Conservation (phyloP, 768 basidiomycete species). For the Mycena sanguinolenta region DNA sequence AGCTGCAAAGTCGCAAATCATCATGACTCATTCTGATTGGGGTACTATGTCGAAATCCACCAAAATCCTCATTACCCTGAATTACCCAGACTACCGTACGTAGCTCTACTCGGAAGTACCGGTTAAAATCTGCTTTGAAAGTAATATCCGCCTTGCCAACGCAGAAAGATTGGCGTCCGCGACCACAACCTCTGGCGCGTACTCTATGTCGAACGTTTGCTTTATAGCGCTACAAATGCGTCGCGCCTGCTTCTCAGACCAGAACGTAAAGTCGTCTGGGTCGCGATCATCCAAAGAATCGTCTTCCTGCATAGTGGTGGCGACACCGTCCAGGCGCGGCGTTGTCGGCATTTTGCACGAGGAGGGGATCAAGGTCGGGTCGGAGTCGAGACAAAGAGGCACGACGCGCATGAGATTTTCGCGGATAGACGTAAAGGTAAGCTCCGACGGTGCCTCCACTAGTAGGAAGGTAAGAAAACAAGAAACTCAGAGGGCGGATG, state of each 20-base stretch:
- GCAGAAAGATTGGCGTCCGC: conserved; percentile 94
- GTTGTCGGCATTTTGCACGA: conserved; percentile 64
- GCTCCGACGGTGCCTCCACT: conserved; percentile 79
- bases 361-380: conserved; percentile 83
- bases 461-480: conserved; percentile 25
- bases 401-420: conserved; percentile 81
- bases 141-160: conserved; percentile 85
- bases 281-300: conserved; percentile 63
- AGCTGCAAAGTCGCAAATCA: conserved; percentile 37
- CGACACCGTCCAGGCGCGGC: conserved; percentile 28
- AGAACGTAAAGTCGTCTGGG: conserved; percentile 95
- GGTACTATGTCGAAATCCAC: neutral
- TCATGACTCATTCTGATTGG: conserved; percentile 22
- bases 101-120: conserved; percentile 6
- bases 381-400: conserved; percentile 87
- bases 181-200: conserved; percentile 89
- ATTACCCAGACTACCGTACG: neutral
- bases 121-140: conserved; percentile 73
- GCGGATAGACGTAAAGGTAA: conserved; percentile 77
- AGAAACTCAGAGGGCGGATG: neutral
- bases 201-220: conserved; percentile 89
- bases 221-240: conserved; percentile 85
- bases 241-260: conserved; percentile 91
- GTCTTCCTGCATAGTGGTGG: conserved; percentile 40
- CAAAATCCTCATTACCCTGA: too few relatives aligned